Conservation (phyloP, 257 asterid genomes). For the Nicotiana tabacum region DNA sequence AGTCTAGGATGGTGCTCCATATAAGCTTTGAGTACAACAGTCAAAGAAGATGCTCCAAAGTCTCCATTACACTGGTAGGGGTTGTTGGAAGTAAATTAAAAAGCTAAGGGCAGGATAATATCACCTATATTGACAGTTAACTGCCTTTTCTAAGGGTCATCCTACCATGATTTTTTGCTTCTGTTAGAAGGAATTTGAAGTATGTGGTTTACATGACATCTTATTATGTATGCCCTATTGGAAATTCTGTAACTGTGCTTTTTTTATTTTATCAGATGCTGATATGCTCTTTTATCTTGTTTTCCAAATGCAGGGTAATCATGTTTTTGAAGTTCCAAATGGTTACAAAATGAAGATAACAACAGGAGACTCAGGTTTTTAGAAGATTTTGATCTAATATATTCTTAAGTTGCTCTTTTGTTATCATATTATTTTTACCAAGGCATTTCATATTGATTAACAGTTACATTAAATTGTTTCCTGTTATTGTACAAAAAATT, state of each 20-base stretch:
- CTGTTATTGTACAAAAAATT: background rate
- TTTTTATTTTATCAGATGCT: background rate
- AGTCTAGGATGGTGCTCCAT: too few species aligned
- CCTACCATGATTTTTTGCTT: background rate
- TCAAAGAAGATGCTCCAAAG: too few species aligned
- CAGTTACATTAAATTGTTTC: background rate
- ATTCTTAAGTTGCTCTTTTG: background rate
- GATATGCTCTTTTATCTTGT: background rate
- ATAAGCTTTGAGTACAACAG: too few species aligned
- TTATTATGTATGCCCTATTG: background rate
- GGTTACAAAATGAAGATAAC: slow-evolving; percentile 75
- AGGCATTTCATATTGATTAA: background rate
- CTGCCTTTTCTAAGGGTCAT: background rate
- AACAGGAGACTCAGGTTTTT: slow-evolving; percentile 66
- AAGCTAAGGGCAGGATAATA: background rate
- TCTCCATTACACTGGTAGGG: background rate
- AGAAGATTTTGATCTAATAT: slow-evolving; percentile 4
- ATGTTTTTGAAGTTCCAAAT: slow-evolving; percentile 86
- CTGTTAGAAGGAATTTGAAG: background rate
- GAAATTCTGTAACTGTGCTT: background rate
- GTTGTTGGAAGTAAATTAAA: background rate
- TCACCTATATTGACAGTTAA: background rate
- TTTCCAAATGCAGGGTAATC: slow-evolving; percentile 63
- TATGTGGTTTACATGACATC: background rate
- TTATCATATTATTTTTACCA: background rate